phyloP scores from a whole-genome alignment of 495 filamentous ascomycete species.

The Sabuloglossum arenarium region DNA sequence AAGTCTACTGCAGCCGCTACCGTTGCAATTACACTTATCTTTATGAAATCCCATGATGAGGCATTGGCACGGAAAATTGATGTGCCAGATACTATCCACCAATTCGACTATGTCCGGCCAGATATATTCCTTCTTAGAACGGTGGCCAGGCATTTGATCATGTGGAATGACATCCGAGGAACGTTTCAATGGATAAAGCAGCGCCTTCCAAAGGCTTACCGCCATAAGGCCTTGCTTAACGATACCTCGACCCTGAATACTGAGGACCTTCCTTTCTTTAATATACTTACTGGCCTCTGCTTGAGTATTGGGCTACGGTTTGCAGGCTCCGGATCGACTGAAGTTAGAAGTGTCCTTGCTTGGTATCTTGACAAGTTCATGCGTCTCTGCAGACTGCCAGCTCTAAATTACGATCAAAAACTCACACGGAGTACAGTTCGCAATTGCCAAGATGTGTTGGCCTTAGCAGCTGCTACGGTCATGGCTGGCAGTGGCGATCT shows the following conservation, averaged over 20 bases:
- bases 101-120: constrained; percentile 88
- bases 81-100: constrained; percentile 66
- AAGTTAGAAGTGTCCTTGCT: constrained; percentile 60
- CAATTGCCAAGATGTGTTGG: constrained; percentile 75
- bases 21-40: constrained; percentile 79
- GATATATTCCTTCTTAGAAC: constrained; percentile 84
- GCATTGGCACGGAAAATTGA: constrained; percentile 84
- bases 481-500: constrained; percentile 95
- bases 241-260: constrained; percentile 36
- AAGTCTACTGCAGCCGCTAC: constrained; percentile 79
- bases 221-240: constrained; percentile 28
- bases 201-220: constrained; percentile 50
- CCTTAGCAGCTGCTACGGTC: constrained; percentile 61
- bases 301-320: constrained; percentile 67
- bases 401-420: constrained; percentile 56
- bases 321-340: constrained; percentile 56
- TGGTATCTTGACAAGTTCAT: constrained; percentile 77
- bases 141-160: constrained; percentile 75
- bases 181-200: constrained; percentile 49
- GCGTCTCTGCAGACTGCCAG: constrained; percentile 46
- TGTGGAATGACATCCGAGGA: constrained; percentile 69
- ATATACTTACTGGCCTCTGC: constrained; percentile 76
- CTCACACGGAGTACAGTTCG: constrained; percentile 61
- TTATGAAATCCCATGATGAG: constrained; percentile 88
- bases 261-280: constrained; percentile 76